Evolutionary conservation across 148 eudicot species (phyloP), one percentile per base, ranked within the genome.

Genomic region (Polygonum maritimum): DNA sequence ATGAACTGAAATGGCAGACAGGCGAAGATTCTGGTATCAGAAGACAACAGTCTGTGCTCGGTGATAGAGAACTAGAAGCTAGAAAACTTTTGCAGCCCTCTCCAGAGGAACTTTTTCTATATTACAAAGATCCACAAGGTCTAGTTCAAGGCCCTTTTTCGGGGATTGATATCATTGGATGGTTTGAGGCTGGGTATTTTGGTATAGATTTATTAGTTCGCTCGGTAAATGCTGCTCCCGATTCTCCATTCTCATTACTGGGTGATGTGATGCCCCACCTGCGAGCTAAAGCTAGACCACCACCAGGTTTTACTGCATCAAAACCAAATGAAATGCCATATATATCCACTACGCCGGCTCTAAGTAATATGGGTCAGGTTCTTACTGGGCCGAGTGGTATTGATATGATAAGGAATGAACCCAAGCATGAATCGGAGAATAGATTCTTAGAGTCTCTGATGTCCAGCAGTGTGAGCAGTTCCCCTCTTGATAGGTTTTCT

Each of bases 251-350:
- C 75, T 77, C 82, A 6, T 75, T 77, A 70, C 92, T 95, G 74
- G 98, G 98, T 76, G 98, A 92, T 82, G 92, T 92, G 77, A 95
- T 95, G 98, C 98, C 98, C 39, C 98, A 95, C 75, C 82, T 95
- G 60, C 89, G 91, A 74, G 91, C 97, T 47, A 95, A 95, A 78
- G 90, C 87, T 51, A 84, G 91, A 74, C 94, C 98, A 63, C 98
- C 98, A 8, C 97, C 97, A 74, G 98, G 98, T 74, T 95, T 95
- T 71, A 84, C 79, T 69, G 75, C 92, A 48, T 79, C 90, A 18
- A 89, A 91, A 80, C 86, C 76, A 35, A 84, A 76, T 83, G 99
- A 90, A 76, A 58, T 77, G 3, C 49, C 81, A 15, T 89, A 89
- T 73, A 80, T 79, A 8, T 79, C 97, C 51, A 78, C 78, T 77